phyloP scores from a whole-genome alignment of 2,329 filamentous ascomycete genomes.

The Aspergillus versicolor region DNA sequence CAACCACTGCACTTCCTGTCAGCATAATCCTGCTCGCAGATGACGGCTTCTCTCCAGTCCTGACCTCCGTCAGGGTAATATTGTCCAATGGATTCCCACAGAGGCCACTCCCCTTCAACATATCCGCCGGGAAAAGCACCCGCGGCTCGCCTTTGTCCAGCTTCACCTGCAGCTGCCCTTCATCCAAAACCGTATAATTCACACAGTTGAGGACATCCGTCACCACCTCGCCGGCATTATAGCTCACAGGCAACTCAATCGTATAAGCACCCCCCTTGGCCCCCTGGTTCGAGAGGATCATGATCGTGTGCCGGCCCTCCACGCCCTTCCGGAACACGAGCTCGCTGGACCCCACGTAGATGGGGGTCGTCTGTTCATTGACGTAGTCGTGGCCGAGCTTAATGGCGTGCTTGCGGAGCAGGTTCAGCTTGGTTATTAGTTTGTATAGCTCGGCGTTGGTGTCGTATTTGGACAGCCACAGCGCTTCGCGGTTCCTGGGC shows the following conservation, averaged over 20 bases:
- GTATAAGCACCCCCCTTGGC: constrained; percentile 26
- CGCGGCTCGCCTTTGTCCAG: constrained; percentile 32
- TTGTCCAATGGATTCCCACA: constrained; percentile 23
- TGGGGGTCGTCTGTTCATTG: constrained; percentile 34
- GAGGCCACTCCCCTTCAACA: constrained; percentile 32
- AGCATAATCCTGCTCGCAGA: too few species aligned
- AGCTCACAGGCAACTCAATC: constrained; percentile 24
- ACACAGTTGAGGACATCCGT: constrained; percentile 30
- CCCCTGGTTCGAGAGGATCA: constrained; percentile 46
- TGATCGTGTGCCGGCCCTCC: constrained; percentile 42
- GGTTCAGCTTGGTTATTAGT: constrained; percentile 39
- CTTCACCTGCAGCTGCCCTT: constrained; percentile 22
- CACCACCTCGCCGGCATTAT: constrained; percentile 14
- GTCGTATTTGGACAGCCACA: constrained; percentile 55
- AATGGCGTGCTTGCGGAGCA: constrained; percentile 44
- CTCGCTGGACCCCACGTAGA: constrained; percentile 43
- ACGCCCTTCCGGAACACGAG: constrained; percentile 49
- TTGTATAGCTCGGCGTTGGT: constrained; percentile 41
- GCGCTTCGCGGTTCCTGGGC: constrained; percentile 55
- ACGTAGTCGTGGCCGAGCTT: constrained; percentile 37
- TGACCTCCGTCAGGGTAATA: constrained; percentile 2
- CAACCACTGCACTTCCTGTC: not conserved
- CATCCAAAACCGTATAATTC: constrained; percentile 25
- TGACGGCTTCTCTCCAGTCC: not conserved
- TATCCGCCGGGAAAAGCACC: constrained; percentile 28